Conservation (phyloP, 2,329 filamentous ascomycete species). For the Venturiaceae sp. region DNA sequence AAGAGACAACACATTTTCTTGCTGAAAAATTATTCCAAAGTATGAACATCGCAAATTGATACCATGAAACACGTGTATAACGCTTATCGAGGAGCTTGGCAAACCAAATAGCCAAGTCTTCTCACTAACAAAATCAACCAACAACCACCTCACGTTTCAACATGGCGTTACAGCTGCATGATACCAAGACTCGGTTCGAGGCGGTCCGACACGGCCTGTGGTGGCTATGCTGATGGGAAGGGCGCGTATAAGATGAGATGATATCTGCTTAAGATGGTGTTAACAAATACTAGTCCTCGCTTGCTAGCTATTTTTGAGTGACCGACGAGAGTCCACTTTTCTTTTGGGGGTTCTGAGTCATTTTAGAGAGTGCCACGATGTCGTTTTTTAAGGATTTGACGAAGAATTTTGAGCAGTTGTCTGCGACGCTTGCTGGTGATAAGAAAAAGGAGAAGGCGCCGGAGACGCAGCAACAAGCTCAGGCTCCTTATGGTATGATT, state of each 20-base stretch:
- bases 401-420: slow-evolving; percentile 32
- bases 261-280: neutral
- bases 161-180: neutral
- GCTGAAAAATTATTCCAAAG: too few relatives aligned
- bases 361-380: slow-evolving; percentile 17
- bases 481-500: neutral
- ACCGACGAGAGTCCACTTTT: too few relatives aligned
- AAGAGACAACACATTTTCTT: too few relatives aligned
- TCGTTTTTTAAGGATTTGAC: slow-evolving; percentile 38
- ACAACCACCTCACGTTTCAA: neutral
- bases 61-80: too few relatives aligned
- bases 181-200: too few relatives aligned
- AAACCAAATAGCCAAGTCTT: too few relatives aligned
- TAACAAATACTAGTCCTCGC: neutral
- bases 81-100: too few relatives aligned
- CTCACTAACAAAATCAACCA: neutral
- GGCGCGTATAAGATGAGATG: neutral
- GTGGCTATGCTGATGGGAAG: neutral
- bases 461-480: slow-evolving; percentile 6
- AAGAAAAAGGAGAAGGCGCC: slow-evolving; percentile 17
- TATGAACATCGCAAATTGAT: too few relatives aligned
- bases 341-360: too few relatives aligned
- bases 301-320: too few relatives aligned
- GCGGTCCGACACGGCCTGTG: neutral
- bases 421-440: slow-evolving; percentile 18